Conservation (phyloP, 2,329 filamentous ascomycete genomes). For the Sporothrix variecibatus region DNA sequence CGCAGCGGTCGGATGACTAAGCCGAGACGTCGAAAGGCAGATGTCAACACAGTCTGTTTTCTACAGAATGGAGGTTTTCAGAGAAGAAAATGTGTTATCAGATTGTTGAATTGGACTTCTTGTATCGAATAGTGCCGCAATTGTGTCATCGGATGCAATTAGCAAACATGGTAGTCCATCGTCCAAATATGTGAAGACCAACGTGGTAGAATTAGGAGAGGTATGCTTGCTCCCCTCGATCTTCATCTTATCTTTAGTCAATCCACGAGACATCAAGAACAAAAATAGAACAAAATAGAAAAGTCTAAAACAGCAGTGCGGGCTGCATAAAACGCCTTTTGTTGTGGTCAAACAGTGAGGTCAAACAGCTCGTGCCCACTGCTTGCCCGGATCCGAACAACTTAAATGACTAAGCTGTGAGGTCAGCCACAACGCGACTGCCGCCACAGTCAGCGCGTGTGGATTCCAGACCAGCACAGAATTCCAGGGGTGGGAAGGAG, state of each 20-base stretch:
- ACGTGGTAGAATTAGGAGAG: not conserved
- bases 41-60: not conserved
- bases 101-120: not conserved
- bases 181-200: not conserved
- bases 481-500: not conserved
- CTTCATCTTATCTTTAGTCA: not conserved
- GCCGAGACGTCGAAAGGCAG: not conserved
- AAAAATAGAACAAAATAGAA: not conserved
- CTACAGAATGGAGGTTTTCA: not conserved
- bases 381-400: not conserved
- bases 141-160: not conserved
- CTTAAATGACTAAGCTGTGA: constrained; percentile 1
- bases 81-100: not conserved
- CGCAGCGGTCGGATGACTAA: constrained; percentile 9
- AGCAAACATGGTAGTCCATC: not conserved
- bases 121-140: not conserved
- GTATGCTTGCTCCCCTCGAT: not conserved
- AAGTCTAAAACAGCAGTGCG: not conserved
- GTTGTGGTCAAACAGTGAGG: not conserved
- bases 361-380: not conserved
- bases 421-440: constrained; percentile 17
- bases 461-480: not conserved
- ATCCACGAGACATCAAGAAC: not conserved
- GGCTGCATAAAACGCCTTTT: not conserved
- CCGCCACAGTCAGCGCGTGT: constrained; percentile 15